A percentile compares a stretch with the other conserved stretches of the same genome.
phyloP scores from a whole-genome alignment of 192 early-diverging fungal genomes.

The Coemansia sp. region DNA sequence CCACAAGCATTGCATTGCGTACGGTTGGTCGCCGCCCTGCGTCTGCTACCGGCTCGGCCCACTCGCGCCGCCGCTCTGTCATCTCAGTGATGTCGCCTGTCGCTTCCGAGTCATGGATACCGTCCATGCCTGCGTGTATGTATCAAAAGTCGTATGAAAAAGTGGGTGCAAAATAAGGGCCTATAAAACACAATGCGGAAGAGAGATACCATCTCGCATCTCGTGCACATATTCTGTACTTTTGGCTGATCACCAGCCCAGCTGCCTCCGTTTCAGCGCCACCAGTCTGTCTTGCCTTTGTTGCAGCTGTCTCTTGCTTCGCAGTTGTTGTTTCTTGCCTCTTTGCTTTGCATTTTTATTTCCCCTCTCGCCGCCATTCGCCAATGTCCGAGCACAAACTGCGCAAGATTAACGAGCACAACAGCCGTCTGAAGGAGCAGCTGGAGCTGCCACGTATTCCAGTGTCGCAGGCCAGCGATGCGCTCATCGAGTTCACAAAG shows the following conservation, averaged over 20 bases:
- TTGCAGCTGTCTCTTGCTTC: background rate
- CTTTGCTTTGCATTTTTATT: background rate
- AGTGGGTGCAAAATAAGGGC: background rate
- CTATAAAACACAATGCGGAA: background rate
- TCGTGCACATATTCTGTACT: background rate
- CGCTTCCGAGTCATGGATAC: background rate
- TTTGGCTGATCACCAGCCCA: background rate
- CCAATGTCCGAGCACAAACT: constrained; percentile 63
- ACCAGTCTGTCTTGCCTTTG: background rate
- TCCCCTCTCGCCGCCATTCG: background rate
- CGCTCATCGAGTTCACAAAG: constrained; percentile 58
- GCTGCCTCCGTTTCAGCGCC: too few relatives aligned
- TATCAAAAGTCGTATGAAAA: background rate
- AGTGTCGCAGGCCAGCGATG: constrained; percentile 67
- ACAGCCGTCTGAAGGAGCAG: constrained; percentile 70
- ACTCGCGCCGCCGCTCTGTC: background rate
- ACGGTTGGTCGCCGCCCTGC: constrained; percentile 29
- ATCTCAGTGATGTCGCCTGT: constrained; percentile 2
- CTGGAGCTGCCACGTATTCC: constrained; percentile 74
- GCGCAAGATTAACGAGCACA: constrained; percentile 68
- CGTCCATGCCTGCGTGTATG: background rate
- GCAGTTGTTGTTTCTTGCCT: background rate
- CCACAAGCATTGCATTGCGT: constrained; percentile 36
- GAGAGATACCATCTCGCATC: background rate
- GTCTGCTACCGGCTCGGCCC: background rate